Base-by-base conservation (phyloP, 1,139 yeast genomes). In the Suhomyces bolitotheri region DNA sequence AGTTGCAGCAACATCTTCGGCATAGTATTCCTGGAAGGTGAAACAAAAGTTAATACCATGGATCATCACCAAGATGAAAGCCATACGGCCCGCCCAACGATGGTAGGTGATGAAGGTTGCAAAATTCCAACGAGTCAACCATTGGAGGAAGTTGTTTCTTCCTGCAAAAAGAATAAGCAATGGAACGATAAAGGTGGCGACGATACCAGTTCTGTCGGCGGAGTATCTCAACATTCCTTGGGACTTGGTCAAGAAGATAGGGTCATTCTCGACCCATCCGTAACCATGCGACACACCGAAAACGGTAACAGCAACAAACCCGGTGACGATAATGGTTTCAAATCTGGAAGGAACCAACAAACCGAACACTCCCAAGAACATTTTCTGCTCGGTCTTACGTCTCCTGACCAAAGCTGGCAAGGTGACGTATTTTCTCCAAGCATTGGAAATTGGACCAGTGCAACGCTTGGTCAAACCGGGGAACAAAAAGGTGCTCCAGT, bases 41-140 rank as follows among this genome's bases (percentile, higher is more conserved):
- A 62, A 71, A 38, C 79, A 66, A 59, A 62, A 72, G 38, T 78
- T 66, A 27, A 64, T 58, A 9, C 73, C 65, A 43, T 68, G 74
- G 15, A 63, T 52, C 20, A 56, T 40, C 4, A 60, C 54, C 33
- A 58, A 57, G 16, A 49, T 35, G 38, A 61, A 55, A 27, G 54
- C 59, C 15, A 53, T 52, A 38, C 73, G 56, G 2, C 68, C 63
- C 7, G 62, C 49, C 68, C 71, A 68, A 38, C 67, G 55, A 41
- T 69, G 74, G 41, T 51, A 66, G 7, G 60, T 43, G 28, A 66
- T 50, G 48, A 60, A 66, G 10, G 69, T 58, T 24, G 66, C 54
- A 45, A 51, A 68, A 35, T 59, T 52, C 64, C 67, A 60, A 11
- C 68, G 58, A 2, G 72, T 64, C n/a, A 63, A 22, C 70, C 71